Evolutionary conservation across 345 rosid species (phyloP).

Genomic region (Bruguiera sexangula): DNA sequence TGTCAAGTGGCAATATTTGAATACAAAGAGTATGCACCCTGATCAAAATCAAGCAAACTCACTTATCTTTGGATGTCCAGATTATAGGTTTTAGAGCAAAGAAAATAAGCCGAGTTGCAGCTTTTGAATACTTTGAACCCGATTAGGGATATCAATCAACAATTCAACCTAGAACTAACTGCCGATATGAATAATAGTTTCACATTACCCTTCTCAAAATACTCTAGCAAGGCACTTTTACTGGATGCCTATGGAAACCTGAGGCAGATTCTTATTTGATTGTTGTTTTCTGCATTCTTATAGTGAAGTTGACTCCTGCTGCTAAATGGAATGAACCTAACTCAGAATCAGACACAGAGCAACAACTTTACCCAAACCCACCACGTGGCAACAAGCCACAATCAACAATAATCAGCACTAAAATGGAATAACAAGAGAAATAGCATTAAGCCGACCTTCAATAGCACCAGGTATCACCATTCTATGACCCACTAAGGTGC

Average conservation of each 20-base stretch:
- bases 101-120: too few species aligned
- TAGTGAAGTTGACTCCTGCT: not conserved
- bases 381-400: not conserved
- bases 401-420: not conserved
- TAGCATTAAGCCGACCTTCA: constrained; percentile 30
- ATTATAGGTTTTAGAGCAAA: too few species aligned
- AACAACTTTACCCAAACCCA: not conserved
- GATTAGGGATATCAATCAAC: too few species aligned
- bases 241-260: not conserved
- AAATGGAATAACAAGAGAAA: not conserved
- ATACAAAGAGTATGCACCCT: too few species aligned
- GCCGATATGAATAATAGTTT: too few species aligned
- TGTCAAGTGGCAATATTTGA: too few species aligned
- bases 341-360: not conserved
- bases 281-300: not conserved
- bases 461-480: constrained; percentile 1
- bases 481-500: not conserved
- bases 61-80: too few species aligned
- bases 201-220: too few species aligned
- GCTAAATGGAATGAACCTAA: not conserved
- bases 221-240: not conserved
- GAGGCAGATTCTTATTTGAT: not conserved
- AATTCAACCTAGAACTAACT: too few species aligned
- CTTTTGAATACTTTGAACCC: too few species aligned
- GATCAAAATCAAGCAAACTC: too few species aligned